phyloP scores from a whole-genome alignment of 1,284 basidiomycete genomes.

The Puccinia horiana region DNA sequence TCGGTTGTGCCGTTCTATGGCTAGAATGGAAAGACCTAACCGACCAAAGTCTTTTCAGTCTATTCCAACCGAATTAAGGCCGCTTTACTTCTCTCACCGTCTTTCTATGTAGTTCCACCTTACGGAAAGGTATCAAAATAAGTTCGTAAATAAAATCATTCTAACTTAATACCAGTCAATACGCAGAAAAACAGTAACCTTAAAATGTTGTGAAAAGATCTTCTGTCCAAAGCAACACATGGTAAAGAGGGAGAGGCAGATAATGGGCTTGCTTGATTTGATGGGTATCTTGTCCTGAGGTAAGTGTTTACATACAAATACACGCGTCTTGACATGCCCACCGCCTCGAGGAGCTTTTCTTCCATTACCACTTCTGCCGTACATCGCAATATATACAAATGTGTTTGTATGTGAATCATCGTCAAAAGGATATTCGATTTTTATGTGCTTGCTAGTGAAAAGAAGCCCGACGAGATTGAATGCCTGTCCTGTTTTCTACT shows the following conservation, averaged over 20 bases:
- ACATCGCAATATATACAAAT: too few relatives aligned
- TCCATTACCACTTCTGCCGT: too few relatives aligned
- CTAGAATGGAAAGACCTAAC: constrained; percentile 34
- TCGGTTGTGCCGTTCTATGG: constrained; percentile 38
- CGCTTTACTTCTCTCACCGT: background rate
- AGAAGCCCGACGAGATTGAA: too few relatives aligned
- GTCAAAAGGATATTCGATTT: too few relatives aligned
- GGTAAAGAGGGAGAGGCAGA: too few relatives aligned
- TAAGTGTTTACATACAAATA: background rate
- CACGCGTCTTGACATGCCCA: too few relatives aligned
- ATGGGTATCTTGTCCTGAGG: background rate
- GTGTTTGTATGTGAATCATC: too few relatives aligned
- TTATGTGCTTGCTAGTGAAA: too few relatives aligned
- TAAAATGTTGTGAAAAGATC: background rate
- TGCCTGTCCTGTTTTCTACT: too few relatives aligned
- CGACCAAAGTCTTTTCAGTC: constrained; percentile 32
- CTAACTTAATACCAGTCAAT: background rate
- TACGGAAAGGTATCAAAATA: background rate
- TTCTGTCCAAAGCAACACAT: background rate
- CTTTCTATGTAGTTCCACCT: background rate
- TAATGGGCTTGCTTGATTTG: too few relatives aligned
- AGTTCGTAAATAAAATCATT: background rate
- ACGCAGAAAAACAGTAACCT: background rate
- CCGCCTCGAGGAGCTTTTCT: background rate
- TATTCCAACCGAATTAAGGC: constrained; percentile 14